Evolutionary conservation across 2,329 filamentous ascomycete genomes (phyloP).

Genomic region (Cytospora piceae): DNA sequence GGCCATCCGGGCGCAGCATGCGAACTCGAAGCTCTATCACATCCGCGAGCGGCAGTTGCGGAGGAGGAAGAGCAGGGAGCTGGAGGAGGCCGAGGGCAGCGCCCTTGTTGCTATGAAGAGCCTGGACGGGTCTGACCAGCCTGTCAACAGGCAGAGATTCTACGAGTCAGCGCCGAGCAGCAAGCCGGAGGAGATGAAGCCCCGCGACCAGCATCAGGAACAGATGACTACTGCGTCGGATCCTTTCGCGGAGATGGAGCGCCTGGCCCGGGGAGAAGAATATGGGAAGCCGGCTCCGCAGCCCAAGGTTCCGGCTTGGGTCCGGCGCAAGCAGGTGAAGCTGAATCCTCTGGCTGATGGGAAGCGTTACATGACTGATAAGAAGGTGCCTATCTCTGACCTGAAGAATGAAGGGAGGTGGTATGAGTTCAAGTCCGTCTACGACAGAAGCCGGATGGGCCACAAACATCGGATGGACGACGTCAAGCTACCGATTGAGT

Average conservation of each 20-base stretch:
- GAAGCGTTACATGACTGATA: background rate
- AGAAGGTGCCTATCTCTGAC: background rate
- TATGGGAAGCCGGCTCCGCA: background rate
- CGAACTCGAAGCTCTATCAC: slow-evolving; percentile 29
- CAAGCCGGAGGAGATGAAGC: background rate
- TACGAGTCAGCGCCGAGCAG: background rate
- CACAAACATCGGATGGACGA: slow-evolving; percentile 1
- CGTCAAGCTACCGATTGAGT: background rate
- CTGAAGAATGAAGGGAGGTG: background rate
- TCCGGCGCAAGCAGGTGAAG: slow-evolving; percentile 9
- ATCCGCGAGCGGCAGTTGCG: slow-evolving; percentile 25
- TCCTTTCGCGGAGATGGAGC: background rate
- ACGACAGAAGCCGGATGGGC: slow-evolving; percentile 1
- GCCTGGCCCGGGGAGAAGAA: background rate
- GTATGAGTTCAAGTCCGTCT: background rate
- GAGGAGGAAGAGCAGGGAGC: background rate
- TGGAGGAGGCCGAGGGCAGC: background rate
- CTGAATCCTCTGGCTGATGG: slow-evolving; percentile 11
- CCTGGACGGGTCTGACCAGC: slow-evolving; percentile 1
- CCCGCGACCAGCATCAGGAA: background rate
- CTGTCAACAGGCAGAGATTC: background rate
- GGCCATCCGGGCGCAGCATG: slow-evolving; percentile 21
- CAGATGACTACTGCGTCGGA: background rate
- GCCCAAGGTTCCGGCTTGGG: background rate
- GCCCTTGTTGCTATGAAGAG: slow-evolving; percentile 21